Conservation (phyloP, 23 red algal genomes). For the Gracilaria gracilis region DNA sequence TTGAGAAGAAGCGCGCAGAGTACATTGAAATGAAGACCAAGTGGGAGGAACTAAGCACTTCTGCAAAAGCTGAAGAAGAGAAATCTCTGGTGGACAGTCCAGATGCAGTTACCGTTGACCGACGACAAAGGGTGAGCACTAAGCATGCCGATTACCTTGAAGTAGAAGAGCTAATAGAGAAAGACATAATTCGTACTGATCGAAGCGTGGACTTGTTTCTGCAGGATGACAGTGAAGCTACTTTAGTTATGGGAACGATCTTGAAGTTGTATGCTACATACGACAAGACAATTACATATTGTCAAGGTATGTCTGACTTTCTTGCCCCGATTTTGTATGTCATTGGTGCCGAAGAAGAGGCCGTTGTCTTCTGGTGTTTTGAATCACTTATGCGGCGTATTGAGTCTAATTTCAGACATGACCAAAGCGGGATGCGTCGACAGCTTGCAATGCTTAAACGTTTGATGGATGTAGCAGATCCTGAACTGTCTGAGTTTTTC, state of each 20-base stretch:
- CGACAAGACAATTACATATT: slow-evolving; percentile 87
- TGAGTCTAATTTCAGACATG: slow-evolving; percentile 88
- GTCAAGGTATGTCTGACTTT: slow-evolving; percentile 99
- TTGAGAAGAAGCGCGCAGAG: slow-evolving; percentile 30
- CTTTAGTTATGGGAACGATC: slow-evolving; percentile 63
- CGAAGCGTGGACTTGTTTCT: slow-evolving; percentile 76
- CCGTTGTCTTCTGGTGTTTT: slow-evolving; percentile 94
- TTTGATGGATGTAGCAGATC: slow-evolving; percentile 71
- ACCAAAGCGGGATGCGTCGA: slow-evolving; percentile 87
- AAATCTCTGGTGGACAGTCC: not conserved
- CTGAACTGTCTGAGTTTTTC: slow-evolving; percentile 69
- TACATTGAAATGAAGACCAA: slow-evolving; percentile 59
- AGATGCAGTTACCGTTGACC: slow-evolving; percentile 25
- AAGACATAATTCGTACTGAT: slow-evolving; percentile 98
- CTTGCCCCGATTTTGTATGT: slow-evolving; percentile 87
- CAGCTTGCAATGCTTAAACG: slow-evolving; percentile 72
- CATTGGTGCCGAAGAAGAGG: slow-evolving; percentile 80
- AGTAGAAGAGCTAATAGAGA: slow-evolving; percentile 83
- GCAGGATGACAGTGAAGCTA: slow-evolving; percentile 58
- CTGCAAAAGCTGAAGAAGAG: slow-evolving; percentile 53
- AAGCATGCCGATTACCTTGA: slow-evolving; percentile 65
- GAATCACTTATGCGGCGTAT: slow-evolving; percentile 85
- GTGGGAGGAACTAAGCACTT: slow-evolving; percentile 37
- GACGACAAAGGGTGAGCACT: slow-evolving; percentile 71
- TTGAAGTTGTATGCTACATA: slow-evolving; percentile 87